Percentiles rank a stretch among this genome's conserved stretches.
phyloP scores from a whole-genome alignment of 495 filamentous ascomycete genomes.

The Pseudomonodictys pantanalensis region DNA sequence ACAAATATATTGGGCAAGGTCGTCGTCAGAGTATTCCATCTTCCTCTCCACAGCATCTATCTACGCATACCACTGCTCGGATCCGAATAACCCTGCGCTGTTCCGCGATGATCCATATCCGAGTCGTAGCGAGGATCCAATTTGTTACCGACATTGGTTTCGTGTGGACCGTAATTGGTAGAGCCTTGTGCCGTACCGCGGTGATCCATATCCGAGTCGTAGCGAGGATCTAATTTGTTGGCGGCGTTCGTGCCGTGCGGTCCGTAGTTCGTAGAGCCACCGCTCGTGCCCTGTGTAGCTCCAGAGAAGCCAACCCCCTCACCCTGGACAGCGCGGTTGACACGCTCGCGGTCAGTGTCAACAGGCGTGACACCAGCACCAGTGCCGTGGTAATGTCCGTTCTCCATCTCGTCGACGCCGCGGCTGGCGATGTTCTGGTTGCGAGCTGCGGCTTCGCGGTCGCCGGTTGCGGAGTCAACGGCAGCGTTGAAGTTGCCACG shows the following conservation, averaged over 20 bases:
- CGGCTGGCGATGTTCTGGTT: slow-evolving; percentile 21
- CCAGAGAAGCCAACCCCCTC: too few relatives aligned
- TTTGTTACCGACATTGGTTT: slow-evolving; percentile 11
- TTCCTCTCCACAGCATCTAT: background rate
- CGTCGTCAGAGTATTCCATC: background rate
- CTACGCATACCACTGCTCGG: background rate
- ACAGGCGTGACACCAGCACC: slow-evolving; percentile 26
- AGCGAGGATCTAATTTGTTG: slow-evolving; percentile 20
- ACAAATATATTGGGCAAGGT: background rate
- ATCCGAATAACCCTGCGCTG: background rate
- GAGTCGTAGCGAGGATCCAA: slow-evolving; percentile 12
- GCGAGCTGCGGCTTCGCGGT: slow-evolving; percentile 15
- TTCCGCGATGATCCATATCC: slow-evolving; percentile 3
- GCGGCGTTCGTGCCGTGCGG: slow-evolving; percentile 6
- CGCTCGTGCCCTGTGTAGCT: too few relatives aligned
- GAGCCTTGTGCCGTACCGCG: background rate
- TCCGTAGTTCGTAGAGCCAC: slow-evolving; percentile 8
- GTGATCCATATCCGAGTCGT: slow-evolving; percentile 4
- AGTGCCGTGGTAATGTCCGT: slow-evolving; percentile 25
- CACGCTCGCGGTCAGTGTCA: slow-evolving; percentile 9
- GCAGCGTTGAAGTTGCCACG: slow-evolving; percentile 32
- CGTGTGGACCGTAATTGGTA: slow-evolving; percentile 11
- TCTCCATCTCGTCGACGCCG: slow-evolving; percentile 29
- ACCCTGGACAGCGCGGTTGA: slow-evolving; percentile 1
- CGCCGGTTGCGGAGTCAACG: slow-evolving; percentile 24